Evolutionary conservation across 495 filamentous ascomycete genomes (phyloP).

Genomic region (Hypoxylon rickii): DNA sequence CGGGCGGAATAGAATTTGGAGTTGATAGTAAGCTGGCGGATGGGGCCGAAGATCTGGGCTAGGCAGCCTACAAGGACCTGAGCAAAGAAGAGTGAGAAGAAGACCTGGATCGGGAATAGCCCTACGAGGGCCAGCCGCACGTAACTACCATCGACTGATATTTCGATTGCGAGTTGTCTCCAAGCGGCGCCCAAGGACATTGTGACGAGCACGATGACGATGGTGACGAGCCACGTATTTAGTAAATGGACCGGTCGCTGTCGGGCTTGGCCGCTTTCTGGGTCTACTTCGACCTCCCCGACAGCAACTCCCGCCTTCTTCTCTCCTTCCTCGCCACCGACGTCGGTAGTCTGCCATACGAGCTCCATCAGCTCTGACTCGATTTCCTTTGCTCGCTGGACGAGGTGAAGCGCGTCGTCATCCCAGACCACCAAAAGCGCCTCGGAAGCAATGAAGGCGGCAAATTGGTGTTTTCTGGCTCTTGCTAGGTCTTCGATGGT

Average conservation of each 20-base stretch:
- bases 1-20: slow-evolving; percentile 78
- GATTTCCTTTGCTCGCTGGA: slow-evolving; percentile 67
- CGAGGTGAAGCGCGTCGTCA: slow-evolving; percentile 71
- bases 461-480: slow-evolving; percentile 75
- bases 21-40: slow-evolving; percentile 71
- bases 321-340: slow-evolving; percentile 51
- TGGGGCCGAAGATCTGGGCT: slow-evolving; percentile 74
- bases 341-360: slow-evolving; percentile 64
- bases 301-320: slow-evolving; percentile 51
- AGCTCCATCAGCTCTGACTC: slow-evolving; percentile 75
- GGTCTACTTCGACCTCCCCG: slow-evolving; percentile 63
- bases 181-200: slow-evolving; percentile 69
- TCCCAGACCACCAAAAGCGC: slow-evolving; percentile 75
- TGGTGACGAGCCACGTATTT: slow-evolving; percentile 67
- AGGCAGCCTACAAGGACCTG: slow-evolving; percentile 76
- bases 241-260: slow-evolving; percentile 66
- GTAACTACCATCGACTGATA: slow-evolving; percentile 64
- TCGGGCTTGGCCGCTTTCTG: slow-evolving; percentile 68
- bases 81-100: slow-evolving; percentile 78
- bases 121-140: slow-evolving; percentile 64
- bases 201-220: slow-evolving; percentile 66
- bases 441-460: slow-evolving; percentile 73
- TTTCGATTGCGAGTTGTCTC: slow-evolving; percentile 68
- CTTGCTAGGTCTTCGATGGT: slow-evolving; percentile 68
- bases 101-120: slow-evolving; percentile 71